Base-by-base conservation (phyloP, 2,329 filamentous ascomycete genomes). In the Cordyceps cicadae region DNA sequence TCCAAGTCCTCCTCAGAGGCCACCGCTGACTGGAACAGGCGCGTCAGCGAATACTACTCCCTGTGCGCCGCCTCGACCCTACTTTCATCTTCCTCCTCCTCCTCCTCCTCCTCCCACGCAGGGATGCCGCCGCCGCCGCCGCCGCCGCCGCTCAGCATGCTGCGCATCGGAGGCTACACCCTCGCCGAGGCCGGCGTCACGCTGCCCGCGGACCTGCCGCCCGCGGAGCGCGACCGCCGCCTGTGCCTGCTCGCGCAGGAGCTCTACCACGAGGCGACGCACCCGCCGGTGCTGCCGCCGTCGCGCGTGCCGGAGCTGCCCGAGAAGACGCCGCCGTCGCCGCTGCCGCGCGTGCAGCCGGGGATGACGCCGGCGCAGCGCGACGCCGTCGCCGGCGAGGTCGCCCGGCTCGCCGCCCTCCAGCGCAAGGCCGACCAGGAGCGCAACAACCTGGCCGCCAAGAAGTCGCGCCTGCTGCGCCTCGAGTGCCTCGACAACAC, bases 391-490 rank as follows among this genome's bases (percentile, higher is more conserved):
- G 51, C 64, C 11, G 37, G 58, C 2, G 39, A 64, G 7, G 59
- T 64, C 19, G 62, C 65, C 0, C 26, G 43, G 0, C 7, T 58
- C 0, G 63, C 70, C 2, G 64, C 67, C 21, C 62, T 53, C 0
- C 60, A 62, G 7, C 70, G 70, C 60, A 71, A 74, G 55, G 14
- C 51, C 6, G 70, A 74, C 19, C 67, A 70, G 2, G 61, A 67
- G 48, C 66, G 74, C 5, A 77, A 77, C 66, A 76, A 75, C 62
- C 61, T 66, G 41, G 71, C 75, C 0, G 75, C 75, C 26, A 73
- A 72, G 63, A 71, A 74, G 58, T 72, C 69, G 12, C 68, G 75
- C 0, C 62, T 68, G 21, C 64, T 67, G 21, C 67, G 73, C 0
- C 59, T 70, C 29, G 73, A 74, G 54, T 62, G 65, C 0, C 64